These are phyloP conservation scores for Fusarium sp. DNA, from an alignment of 2,329 filamentous ascomycete genomes.

Conservation along the genomic window DNA sequence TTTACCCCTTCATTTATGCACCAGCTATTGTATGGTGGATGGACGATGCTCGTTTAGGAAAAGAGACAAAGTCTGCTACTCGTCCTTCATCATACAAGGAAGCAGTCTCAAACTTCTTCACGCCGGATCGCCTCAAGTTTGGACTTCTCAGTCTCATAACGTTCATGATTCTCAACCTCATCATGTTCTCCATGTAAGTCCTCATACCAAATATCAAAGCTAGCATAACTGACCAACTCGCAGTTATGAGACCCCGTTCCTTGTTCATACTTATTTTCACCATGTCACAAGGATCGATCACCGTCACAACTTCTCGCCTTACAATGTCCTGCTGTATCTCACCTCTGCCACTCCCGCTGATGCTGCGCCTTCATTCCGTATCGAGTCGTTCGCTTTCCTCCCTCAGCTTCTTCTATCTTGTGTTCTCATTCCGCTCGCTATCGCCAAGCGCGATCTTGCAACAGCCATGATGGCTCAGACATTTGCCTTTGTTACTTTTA, in stretches of 20 bases:
- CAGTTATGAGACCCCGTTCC: conserved; percentile 81
- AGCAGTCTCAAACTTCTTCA: conserved; percentile 56
- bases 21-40: conserved; percentile 84
- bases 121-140: conserved; percentile 64
- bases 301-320: conserved; percentile 97
- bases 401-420: conserved; percentile 87
- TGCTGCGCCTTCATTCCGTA: conserved; percentile 48
- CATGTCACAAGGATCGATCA: conserved; percentile 94
- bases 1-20: conserved; percentile 97
- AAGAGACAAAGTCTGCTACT: neutral
- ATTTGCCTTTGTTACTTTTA: conserved; percentile 96
- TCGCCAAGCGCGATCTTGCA: conserved; percentile 84
- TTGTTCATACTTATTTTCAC: conserved; percentile 91
- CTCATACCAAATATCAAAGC: neutral
- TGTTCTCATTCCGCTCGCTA: conserved; percentile 75
- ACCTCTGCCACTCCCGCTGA: conserved; percentile 69
- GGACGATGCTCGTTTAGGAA: conserved; percentile 61
- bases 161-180: conserved; percentile 76
- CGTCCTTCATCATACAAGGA: conserved; percentile 33
- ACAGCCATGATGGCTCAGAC: conserved; percentile 93
- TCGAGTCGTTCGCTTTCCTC: conserved; percentile 87
- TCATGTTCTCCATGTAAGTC: conserved; percentile 80
- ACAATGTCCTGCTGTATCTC: conserved; percentile 91
- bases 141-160: conserved; percentile 73
- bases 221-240: neutral